Conservation (phyloP, 2,329 filamentous ascomycete genomes). For the Talaromyces sp. region DNA sequence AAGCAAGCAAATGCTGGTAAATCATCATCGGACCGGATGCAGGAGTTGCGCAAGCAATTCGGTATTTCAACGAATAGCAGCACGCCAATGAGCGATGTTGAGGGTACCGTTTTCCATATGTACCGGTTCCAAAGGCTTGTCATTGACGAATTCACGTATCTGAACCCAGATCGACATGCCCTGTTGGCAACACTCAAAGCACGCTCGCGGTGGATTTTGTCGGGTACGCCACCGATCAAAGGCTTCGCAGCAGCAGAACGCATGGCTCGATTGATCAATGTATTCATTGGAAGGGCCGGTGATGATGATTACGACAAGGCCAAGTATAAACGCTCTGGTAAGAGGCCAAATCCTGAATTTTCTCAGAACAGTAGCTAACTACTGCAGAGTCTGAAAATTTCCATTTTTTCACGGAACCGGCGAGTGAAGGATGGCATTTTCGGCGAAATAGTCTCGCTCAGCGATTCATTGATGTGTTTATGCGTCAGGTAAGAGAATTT, state of each 20-base stretch:
- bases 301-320: conserved; percentile 43
- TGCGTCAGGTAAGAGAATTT: conserved; percentile 29
- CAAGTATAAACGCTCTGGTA: conserved; percentile 36
- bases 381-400: conserved; percentile 50
- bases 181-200: conserved; percentile 44
- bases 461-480: conserved; percentile 50
- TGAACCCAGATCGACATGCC: conserved; percentile 37
- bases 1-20: not conserved
- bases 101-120: conserved; percentile 48
- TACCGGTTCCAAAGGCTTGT: conserved; percentile 58
- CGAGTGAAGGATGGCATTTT: conserved; percentile 49
- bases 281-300: conserved; percentile 49
- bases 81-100: conserved; percentile 14
- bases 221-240: conserved; percentile 55
- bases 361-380: conserved; percentile 11
- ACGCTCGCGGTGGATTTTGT: conserved; percentile 56
- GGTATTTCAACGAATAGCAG: not conserved
- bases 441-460: conserved; percentile 50
- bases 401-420: conserved; percentile 44
- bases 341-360: not conserved
- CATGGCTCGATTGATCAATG: conserved; percentile 52
- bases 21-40: not conserved
- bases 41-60: not conserved
- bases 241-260: conserved; percentile 56
- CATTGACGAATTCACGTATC: conserved; percentile 61